phyloP scores from a whole-genome alignment of 2,329 filamentous ascomycete species.

The Fusarium xyrophilum region DNA sequence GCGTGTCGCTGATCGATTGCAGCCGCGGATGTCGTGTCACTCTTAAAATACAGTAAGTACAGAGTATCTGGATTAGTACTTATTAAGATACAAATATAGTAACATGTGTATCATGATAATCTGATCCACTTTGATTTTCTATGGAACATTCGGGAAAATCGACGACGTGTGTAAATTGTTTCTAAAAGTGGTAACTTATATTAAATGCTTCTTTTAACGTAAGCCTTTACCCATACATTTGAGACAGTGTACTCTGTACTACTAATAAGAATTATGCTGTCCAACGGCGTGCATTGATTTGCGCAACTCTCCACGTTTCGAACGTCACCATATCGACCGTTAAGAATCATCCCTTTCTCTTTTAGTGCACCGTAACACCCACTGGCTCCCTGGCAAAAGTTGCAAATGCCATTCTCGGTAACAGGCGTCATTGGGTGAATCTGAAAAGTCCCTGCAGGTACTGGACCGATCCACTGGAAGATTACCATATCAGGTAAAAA shows the following conservation, averaged over 20 bases:
- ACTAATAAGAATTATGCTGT: neutral
- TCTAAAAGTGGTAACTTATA: neutral
- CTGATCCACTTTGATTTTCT: slow-evolving; percentile 7
- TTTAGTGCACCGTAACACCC: slow-evolving; percentile 22
- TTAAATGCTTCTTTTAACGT: neutral
- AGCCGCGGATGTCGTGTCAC: slow-evolving; percentile 4
- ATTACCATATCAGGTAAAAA: slow-evolving; percentile 21
- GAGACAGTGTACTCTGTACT: neutral
- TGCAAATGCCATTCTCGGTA: slow-evolving; percentile 27
- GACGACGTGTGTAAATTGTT: neutral
- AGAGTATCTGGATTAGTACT: slow-evolving; percentile 3
- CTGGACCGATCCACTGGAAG: slow-evolving; percentile 17
- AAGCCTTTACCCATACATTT: neutral
- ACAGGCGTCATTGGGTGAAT: slow-evolving; percentile 24
- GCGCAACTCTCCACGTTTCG: slow-evolving; percentile 12
- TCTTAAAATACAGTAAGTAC: slow-evolving; percentile 17
- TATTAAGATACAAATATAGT: slow-evolving; percentile 9
- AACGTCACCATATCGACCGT: slow-evolving; percentile 8
- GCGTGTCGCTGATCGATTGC: slow-evolving; percentile 24
- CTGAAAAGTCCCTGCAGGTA: slow-evolving; percentile 31
- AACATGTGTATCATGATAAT: neutral
- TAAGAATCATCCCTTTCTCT: slow-evolving; percentile 4
- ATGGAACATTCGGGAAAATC: slow-evolving; percentile 9
- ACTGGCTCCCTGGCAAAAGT: slow-evolving; percentile 1
- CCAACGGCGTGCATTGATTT: slow-evolving; percentile 8